Percentiles rank a stretch among this genome's conserved stretches.
Conservation (phyloP, 176 grass and related monocot genomes). For the Avena insularis region DNA sequence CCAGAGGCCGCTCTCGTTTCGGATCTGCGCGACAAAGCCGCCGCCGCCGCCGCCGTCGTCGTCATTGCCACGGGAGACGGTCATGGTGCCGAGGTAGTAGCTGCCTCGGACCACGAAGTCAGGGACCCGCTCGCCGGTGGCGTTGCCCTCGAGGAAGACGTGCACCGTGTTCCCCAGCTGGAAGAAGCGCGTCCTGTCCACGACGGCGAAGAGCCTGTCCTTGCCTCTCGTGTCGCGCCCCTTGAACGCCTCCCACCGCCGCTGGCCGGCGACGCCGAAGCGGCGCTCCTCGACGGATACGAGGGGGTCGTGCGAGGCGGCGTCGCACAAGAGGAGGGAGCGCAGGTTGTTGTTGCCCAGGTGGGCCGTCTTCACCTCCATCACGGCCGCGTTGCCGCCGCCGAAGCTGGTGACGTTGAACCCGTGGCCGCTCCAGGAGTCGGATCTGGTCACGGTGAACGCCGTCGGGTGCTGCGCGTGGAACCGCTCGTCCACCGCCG, state of each 20-base stretch:
- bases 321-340: conserved; percentile 41
- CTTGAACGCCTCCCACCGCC: conserved; percentile 51
- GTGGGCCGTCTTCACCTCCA: conserved; percentile 46
- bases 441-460: background rate
- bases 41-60: background rate
- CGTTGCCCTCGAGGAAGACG: conserved; percentile 41
- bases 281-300: conserved; percentile 46
- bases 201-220: conserved; percentile 50
- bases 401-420: background rate
- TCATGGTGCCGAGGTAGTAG: conserved; percentile 39
- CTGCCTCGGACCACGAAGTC: conserved; percentile 61
- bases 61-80: conserved; percentile 16
- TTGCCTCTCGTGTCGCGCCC: conserved; percentile 38
- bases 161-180: conserved; percentile 40
- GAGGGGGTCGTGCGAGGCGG: conserved; percentile 19
- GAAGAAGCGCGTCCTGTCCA: conserved; percentile 37
- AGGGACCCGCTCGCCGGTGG: background rate
- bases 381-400: conserved; percentile 20
- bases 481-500: background rate
- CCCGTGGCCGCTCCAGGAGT: background rate
- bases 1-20: background rate
- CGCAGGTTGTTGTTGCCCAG: conserved; percentile 35
- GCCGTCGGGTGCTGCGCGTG: background rate
- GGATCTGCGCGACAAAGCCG: conserved; percentile 42
- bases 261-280: background rate